Conservation (phyloP, 495 filamentous ascomycete genomes). For the Penicillium verhagenii region DNA sequence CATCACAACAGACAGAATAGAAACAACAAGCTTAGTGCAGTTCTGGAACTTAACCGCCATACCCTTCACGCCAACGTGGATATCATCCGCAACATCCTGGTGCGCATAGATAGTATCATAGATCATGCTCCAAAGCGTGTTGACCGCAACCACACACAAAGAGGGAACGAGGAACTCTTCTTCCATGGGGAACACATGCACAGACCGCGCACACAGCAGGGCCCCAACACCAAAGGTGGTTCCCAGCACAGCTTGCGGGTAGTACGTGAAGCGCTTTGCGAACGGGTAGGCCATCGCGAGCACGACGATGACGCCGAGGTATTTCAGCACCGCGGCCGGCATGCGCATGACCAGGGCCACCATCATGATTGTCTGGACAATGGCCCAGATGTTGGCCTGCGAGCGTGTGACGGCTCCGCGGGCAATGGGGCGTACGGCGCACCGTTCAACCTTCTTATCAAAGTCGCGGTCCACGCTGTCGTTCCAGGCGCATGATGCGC, state of each 20-base stretch:
- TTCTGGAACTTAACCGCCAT: conserved; percentile 30
- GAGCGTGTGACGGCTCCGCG: conserved; percentile 41
- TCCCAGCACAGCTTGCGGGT: conserved; percentile 36
- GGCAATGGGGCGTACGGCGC: conserved; percentile 41
- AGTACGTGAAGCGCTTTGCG: conserved; percentile 25
- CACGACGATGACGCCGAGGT: conserved; percentile 2
- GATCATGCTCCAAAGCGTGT: conserved; percentile 40
- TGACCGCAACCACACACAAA: conserved; percentile 17
- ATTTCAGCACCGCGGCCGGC: neutral
- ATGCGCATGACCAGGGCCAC: neutral
- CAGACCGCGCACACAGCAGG: neutral
- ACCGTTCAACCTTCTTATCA: conserved; percentile 41
- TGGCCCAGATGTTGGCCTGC: conserved; percentile 30
- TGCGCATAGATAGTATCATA: conserved; percentile 50
- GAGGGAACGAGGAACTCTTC: neutral
- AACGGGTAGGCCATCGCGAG: conserved; percentile 10
- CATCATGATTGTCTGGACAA: conserved; percentile 1
- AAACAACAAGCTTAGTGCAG: neutral
- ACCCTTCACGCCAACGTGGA: conserved; percentile 37
- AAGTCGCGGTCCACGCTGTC: conserved; percentile 43
- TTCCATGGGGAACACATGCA: neutral
- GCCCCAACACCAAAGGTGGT: neutral
- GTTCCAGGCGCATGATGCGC: conserved; percentile 42
- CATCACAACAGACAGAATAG: neutral
- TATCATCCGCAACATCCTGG: conserved; percentile 44